Base-by-base conservation (phyloP, 192 early-diverging fungal species). In the Ambispora gerdemannii region DNA sequence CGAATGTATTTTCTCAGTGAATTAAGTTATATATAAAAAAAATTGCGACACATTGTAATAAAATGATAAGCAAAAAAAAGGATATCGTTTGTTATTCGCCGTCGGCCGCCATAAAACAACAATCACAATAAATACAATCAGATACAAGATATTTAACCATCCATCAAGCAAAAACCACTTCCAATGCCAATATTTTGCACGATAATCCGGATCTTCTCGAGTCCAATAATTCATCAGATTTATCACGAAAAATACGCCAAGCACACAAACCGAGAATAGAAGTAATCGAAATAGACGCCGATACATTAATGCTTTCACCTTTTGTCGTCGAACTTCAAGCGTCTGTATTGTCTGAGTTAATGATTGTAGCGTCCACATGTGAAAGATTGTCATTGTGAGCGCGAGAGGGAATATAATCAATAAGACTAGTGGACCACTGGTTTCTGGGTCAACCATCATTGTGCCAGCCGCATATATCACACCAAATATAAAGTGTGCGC, bases 81-180 rank as follows among this genome's bases (percentile, higher is more conserved):
- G 53, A 58, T 33, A 63, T 78, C 75, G 72, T 72, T 80, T 87
- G 77, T 99, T 99, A 67, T 95, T 91, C 30, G 80, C 79, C 0
- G 95, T 97, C 0, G 97, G 97, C 59, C 95, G 77, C 97, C 97
- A 99, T 67, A 95, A 81, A 32, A 91, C 85, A 22, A 91, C 80
- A 72, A 98, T 94, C 17, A 86, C 80, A 4, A 88, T 72, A 64
- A 94, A 89, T 11, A 91, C 89, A 27, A 88, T 73, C 59, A 95
- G 86, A 64, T 96, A 97, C 35, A 94, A 79, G n/a, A 92, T 73
- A 79, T 96, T 95, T 28, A 96, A 73, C 91, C 92, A 93, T 27
- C 94, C 95, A 72, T 96, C 95, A 33, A 94, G 80, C 74, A 96
- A 83, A 76, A 96, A 85, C 95, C 95, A 98, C 64, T 91, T 85